A percentile compares a stretch with the other conserved stretches of the same genome.
Evolutionary conservation across 2,329 filamentous ascomycete genomes (phyloP).

Genomic region (Fusarium sp.): DNA sequence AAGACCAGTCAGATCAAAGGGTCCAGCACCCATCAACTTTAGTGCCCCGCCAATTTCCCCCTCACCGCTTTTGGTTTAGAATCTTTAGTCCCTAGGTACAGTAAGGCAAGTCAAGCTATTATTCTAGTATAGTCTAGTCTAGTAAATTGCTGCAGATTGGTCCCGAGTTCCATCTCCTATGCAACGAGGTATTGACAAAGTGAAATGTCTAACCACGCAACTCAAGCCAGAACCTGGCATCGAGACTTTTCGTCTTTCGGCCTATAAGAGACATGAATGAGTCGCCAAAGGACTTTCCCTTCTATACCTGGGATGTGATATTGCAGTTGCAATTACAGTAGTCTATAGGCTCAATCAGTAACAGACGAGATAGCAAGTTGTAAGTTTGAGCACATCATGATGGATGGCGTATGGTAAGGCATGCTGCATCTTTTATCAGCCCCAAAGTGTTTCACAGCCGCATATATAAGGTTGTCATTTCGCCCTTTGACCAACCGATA

Average conservation of each 20-base stretch:
- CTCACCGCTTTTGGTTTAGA: conserved; percentile 39
- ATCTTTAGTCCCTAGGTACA: background rate
- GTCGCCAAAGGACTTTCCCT: background rate
- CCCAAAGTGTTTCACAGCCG: background rate
- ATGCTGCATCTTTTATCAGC: background rate
- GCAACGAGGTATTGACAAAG: background rate
- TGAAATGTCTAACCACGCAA: background rate
- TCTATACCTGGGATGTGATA: background rate
- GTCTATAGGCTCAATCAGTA: no score
- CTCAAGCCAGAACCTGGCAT: background rate
- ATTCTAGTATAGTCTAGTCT: background rate
- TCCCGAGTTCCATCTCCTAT: background rate
- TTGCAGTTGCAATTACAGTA: background rate
- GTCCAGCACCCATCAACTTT: conserved; percentile 34
- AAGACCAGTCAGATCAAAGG: conserved; percentile 41
- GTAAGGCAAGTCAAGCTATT: background rate
- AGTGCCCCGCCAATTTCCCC: conserved; percentile 23
- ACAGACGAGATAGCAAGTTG: background rate
- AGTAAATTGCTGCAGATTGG: background rate
- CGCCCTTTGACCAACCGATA: no score
- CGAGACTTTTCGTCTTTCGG: background rate
- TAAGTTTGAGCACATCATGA: background rate
- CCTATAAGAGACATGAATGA: background rate
- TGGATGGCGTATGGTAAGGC: background rate
- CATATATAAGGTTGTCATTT: background rate